Percentiles rank a stretch among this genome's conserved stretches.
Evolutionary conservation across 768 basidiomycete genomes (phyloP).

Genomic region (Tricholoma hemisulphureum): DNA sequence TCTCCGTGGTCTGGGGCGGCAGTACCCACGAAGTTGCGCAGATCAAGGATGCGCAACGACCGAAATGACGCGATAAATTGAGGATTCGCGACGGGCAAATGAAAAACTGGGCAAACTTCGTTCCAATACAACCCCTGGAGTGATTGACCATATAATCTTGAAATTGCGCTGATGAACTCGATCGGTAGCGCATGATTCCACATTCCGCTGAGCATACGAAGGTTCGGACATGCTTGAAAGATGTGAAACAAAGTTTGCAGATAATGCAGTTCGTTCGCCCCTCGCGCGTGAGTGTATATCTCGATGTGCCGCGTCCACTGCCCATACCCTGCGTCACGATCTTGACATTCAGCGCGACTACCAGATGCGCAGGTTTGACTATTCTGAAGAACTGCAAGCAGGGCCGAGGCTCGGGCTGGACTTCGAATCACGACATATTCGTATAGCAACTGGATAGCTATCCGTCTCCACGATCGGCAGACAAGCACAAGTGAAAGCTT

Average conservation of each 20-base stretch:
- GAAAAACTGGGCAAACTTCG: constrained; percentile 22
- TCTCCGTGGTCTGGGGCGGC: constrained; percentile 15
- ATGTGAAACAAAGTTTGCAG: constrained; percentile 44
- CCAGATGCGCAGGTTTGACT: constrained; percentile 4
- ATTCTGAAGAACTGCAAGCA: constrained; percentile 36
- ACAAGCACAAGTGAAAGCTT: constrained; percentile 51
- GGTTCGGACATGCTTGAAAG: constrained; percentile 43
- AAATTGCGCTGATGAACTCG: constrained; percentile 43
- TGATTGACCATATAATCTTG: constrained; percentile 38
- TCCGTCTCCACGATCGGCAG: constrained; percentile 44
- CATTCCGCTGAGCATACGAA: constrained; percentile 45
- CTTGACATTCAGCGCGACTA: constrained; percentile 1
- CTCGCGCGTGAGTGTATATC: constrained; percentile 45
- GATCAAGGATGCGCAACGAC: constrained; percentile 43
- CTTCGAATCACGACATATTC: constrained; percentile 46
- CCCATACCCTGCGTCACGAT: constrained; percentile 31
- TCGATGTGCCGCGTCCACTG: constrained; percentile 50
- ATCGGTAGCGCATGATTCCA: constrained; percentile 44
- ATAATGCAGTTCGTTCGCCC: constrained; percentile 35
- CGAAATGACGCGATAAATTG: constrained; percentile 41
- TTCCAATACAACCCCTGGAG: constrained; percentile 49
- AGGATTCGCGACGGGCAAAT: constrained; percentile 26
- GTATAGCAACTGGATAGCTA: constrained; percentile 45
- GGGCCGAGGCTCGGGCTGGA: constrained; percentile 37
- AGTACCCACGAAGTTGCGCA: constrained; percentile 39